Percentiles rank a stretch among this genome's conserved stretches.
Evolutionary conservation across 768 basidiomycete species (phyloP).

Genomic region (Dentipellis sp.): DNA sequence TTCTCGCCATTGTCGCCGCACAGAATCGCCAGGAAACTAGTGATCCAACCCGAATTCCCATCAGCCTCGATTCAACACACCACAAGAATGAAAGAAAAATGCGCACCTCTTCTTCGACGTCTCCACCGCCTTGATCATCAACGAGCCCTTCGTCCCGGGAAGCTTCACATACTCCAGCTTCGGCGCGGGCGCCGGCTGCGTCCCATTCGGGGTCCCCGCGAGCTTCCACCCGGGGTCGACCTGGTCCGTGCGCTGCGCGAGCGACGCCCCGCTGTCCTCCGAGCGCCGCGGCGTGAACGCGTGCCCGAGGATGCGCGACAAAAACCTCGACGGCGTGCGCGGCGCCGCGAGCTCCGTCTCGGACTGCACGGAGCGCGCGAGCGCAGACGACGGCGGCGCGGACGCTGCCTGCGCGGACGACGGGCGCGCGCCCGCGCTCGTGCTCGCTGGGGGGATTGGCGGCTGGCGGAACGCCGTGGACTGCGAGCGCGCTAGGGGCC

Average conservation of each 20-base stretch:
- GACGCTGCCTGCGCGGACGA: neutral
- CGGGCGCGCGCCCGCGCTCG: slow-evolving; percentile 5
- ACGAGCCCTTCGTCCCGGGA: slow-evolving; percentile 80
- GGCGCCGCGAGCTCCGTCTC: slow-evolving; percentile 18
- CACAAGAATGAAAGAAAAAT: slow-evolving; percentile 3
- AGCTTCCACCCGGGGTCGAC: slow-evolving; percentile 27
- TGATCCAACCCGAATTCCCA: neutral
- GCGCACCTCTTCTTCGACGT: slow-evolving; percentile 78
- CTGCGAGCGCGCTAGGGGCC: neutral
- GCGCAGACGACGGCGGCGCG: neutral
- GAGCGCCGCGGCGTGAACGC: slow-evolving; percentile 52
- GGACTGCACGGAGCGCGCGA: neutral
- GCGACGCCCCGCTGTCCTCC: slow-evolving; percentile 39
- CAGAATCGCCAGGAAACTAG: slow-evolving; percentile 83
- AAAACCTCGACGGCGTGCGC: slow-evolving; percentile 39
- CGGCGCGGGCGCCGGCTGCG: slow-evolving; percentile 57
- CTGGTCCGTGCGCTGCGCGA: slow-evolving; percentile 26
- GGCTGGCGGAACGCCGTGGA: slow-evolving; percentile 14
- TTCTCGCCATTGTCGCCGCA: slow-evolving; percentile 91
- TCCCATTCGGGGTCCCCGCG: slow-evolving; percentile 19
- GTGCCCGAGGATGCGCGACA: slow-evolving; percentile 62
- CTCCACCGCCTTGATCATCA: slow-evolving; percentile 81
- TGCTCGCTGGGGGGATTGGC: slow-evolving; percentile 12
- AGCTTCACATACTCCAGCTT: slow-evolving; percentile 90
- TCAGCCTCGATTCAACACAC: no score